phyloP scores from a whole-genome alignment of 2,329 filamentous ascomycete genomes.

The Penicillium sp. region DNA sequence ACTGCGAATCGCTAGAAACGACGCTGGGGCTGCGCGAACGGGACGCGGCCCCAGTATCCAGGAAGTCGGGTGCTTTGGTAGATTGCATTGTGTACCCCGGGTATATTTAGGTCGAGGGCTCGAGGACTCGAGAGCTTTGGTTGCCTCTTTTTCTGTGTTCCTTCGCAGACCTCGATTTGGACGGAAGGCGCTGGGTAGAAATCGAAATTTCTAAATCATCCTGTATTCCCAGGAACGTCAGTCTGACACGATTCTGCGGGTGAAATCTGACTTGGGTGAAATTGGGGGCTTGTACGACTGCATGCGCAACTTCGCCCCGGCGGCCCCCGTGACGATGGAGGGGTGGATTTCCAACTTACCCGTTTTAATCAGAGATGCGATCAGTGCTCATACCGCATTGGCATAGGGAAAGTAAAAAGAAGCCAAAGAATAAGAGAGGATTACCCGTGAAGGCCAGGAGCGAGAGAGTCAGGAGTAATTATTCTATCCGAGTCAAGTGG shows the following conservation, averaged over 20 bases:
- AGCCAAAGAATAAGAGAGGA: background rate
- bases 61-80: conserved; percentile 32
- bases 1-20: conserved; percentile 40
- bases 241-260: conserved; percentile 15
- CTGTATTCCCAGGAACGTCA: conserved; percentile 22
- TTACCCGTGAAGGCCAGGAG: background rate
- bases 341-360: conserved; percentile 17
- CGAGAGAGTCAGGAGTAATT: conserved; percentile 13
- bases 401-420: background rate
- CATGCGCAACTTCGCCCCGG: conserved; percentile 10
- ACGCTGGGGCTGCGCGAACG: conserved; percentile 44
- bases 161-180: conserved; percentile 12
- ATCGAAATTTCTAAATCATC: conserved; percentile 29
- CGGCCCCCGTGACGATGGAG: conserved; percentile 1
- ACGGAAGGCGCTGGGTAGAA: conserved; percentile 18
- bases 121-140: background rate
- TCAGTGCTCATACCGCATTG: conserved; percentile 4
- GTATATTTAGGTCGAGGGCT: conserved; percentile 11
- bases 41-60: conserved; percentile 31
- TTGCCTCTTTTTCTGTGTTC: conserved; percentile 7
- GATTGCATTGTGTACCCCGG: conserved; percentile 31
- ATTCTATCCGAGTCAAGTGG: conserved; percentile 9
- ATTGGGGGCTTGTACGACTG: conserved; percentile 10
- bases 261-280: conserved; percentile 11
- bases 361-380: conserved; percentile 11